Conservation (phyloP, 129 eudicot species). For the Helianthus annuus region DNA sequence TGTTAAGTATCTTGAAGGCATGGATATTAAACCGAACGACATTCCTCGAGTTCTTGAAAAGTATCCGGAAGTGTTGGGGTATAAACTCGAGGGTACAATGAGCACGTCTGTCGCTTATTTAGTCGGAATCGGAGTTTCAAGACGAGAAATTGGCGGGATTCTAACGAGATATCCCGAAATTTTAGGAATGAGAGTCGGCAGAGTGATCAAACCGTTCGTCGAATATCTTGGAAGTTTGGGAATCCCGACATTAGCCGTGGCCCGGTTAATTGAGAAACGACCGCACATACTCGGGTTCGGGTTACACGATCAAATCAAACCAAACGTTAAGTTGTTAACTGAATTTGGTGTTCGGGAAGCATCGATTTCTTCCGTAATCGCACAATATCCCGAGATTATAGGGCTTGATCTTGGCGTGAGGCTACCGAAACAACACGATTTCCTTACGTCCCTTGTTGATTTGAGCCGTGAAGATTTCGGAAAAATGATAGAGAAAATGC, state of each 20-base stretch:
- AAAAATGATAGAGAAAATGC: slow-evolving; percentile 83
- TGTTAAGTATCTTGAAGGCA: slow-evolving; percentile 85
- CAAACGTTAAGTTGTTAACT: slow-evolving; percentile 59
- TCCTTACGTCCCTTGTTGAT: slow-evolving; percentile 52
- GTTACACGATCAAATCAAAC: slow-evolving; percentile 63
- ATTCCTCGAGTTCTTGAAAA: slow-evolving; percentile 79
- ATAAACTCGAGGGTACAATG: slow-evolving; percentile 98
- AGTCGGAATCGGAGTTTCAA: slow-evolving; percentile 91
- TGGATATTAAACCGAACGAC: slow-evolving; percentile 80
- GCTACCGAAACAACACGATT: slow-evolving; percentile 50
- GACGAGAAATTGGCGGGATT: slow-evolving; percentile 87
- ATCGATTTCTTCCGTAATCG: slow-evolving; percentile 65
- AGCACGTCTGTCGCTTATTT: slow-evolving; percentile 97
- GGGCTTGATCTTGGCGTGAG: slow-evolving; percentile 65
- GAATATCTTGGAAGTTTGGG: slow-evolving; percentile 83
- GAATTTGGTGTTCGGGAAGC: slow-evolving; percentile 59
- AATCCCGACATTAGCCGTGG: slow-evolving; percentile 65
- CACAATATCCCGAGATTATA: slow-evolving; percentile 84
- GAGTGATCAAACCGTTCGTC: slow-evolving; percentile 86
- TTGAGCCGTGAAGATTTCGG: slow-evolving; percentile 65
- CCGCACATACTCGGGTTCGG: slow-evolving; percentile 97
- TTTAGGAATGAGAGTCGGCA: slow-evolving; percentile 93
- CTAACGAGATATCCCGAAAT: slow-evolving; percentile 81
- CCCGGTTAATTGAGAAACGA: slow-evolving; percentile 81
- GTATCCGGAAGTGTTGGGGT: slow-evolving; percentile 93